A percentile compares a stretch with the other conserved stretches of the same genome.
Conservation (phyloP, 352 stramenopile species). For the Albugo candida region DNA sequence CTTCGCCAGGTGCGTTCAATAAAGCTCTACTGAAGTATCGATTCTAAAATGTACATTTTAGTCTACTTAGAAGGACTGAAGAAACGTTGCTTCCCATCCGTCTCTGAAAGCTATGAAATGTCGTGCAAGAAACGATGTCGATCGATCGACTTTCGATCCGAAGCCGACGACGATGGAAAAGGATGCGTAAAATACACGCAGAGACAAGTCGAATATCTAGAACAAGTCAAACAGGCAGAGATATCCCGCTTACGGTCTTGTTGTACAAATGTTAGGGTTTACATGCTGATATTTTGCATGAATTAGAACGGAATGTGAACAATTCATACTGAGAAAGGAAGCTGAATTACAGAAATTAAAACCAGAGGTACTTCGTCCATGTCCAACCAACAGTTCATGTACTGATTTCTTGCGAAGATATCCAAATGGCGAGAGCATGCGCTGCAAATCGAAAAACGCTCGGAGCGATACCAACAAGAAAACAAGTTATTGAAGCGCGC, state of each 20-base stretch:
- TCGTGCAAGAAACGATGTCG: neutral
- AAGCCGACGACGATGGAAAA: neutral
- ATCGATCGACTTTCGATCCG: neutral
- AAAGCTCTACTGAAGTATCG: neutral
- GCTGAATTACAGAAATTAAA: slow-evolving; percentile 38
- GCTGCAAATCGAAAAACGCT: slow-evolving; percentile 17
- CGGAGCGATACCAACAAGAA: slow-evolving; percentile 45
- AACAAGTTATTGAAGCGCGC: slow-evolving; percentile 73
- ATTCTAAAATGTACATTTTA: neutral
- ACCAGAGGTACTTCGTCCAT: slow-evolving; percentile 21
- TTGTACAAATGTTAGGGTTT: neutral
- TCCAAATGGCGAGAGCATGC: slow-evolving; percentile 8
- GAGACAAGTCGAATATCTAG: slow-evolving; percentile 74
- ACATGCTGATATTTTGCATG: neutral
- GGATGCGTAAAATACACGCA: slow-evolving; percentile 13
- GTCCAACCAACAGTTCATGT: slow-evolving; percentile 5
- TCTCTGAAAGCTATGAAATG: slow-evolving; percentile 8
- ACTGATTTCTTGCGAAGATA: neutral
- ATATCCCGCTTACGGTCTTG: slow-evolving; percentile 40
- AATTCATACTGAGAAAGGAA: slow-evolving; percentile 69
- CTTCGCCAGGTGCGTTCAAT: slow-evolving; percentile 23
- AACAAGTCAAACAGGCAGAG: slow-evolving; percentile 67
- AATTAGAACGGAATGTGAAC: slow-evolving; percentile 49
- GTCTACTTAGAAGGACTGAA: neutral
- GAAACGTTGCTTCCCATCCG: neutral